phyloP scores from a whole-genome alignment of 768 basidiomycete species.

The Mycena vitilis region DNA sequence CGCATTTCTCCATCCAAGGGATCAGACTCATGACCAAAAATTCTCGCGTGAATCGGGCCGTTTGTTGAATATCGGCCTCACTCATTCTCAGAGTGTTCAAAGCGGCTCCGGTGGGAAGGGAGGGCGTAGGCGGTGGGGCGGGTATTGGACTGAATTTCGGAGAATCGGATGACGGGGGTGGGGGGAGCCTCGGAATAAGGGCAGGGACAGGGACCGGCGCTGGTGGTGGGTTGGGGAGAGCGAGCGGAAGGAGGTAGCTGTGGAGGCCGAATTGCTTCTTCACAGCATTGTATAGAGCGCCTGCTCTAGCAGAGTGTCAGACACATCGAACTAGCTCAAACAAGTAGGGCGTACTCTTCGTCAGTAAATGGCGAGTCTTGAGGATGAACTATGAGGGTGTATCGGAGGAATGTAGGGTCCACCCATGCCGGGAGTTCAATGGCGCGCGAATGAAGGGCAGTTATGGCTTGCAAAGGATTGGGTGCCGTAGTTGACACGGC shows the following conservation, averaged over 20 bases:
- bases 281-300: conserved; percentile 84
- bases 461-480: conserved; percentile 85
- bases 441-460: conserved; percentile 74
- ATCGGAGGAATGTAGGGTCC: conserved; percentile 75
- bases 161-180: conserved; percentile 54
- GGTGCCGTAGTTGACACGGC: conserved; percentile 86
- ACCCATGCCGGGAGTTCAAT: conserved; percentile 86
- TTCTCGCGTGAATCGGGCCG: conserved; percentile 85
- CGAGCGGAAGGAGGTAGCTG: conserved; percentile 74
- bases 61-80: conserved; percentile 80
- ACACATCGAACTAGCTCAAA: conserved; percentile 16
- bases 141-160: conserved; percentile 38
- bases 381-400: conserved; percentile 84
- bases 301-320: conserved; percentile 60
- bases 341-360: conserved; percentile 72
- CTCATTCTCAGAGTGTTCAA: conserved; percentile 65
- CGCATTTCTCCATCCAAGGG: conserved; percentile 97
- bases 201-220: conserved; percentile 75
- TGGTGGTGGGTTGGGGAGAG: conserved; percentile 71
- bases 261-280: conserved; percentile 90
- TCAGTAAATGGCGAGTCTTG: conserved; percentile 74
- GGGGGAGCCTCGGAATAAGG: conserved; percentile 74
- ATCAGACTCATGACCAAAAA: conserved; percentile 90
- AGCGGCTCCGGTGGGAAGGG: conserved; percentile 30
- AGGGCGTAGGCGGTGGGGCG: conserved; percentile 41